Conservation (phyloP, 169 alveolate species). For the Eimeria nieschulzi region DNA sequence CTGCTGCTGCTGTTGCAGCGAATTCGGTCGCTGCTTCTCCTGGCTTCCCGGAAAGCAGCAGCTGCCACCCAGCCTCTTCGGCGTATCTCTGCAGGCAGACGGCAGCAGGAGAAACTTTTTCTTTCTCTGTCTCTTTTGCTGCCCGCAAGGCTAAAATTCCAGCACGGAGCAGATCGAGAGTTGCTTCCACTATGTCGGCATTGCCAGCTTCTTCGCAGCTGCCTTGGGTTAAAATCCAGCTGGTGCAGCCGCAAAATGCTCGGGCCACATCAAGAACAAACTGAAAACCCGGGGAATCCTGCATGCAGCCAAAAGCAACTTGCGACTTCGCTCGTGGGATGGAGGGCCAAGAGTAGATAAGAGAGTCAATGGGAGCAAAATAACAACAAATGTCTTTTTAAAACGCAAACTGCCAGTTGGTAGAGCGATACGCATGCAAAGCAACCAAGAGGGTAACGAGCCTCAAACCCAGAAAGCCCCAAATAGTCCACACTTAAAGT, state of each 20-base stretch:
- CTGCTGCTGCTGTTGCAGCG: constrained; percentile 11
- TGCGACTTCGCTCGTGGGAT: background rate
- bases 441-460: no score
- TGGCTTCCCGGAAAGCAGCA: constrained; percentile 34
- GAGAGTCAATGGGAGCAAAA: background rate
- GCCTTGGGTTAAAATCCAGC: background rate
- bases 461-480: no score
- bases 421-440: no score
- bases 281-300: constrained; percentile 29
- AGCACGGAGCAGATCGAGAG: background rate
- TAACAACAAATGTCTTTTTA: no score
- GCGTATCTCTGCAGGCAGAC: background rate
- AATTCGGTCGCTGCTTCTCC: constrained; percentile 7
- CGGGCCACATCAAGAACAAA: constrained; percentile 9
- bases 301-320: background rate
- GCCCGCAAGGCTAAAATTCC: background rate
- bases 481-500: no score
- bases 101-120: background rate
- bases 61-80: constrained; percentile 13
- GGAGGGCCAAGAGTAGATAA: background rate
- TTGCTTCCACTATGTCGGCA: constrained; percentile 2
- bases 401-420: no score
- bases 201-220: background rate
- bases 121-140: background rate
- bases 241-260: constrained; percentile 17